Evolutionary conservation across 1,284 basidiomycete genomes (phyloP), one percentile per base, ranked within the genome.

Genomic region (Gomphus bonarii): DNA sequence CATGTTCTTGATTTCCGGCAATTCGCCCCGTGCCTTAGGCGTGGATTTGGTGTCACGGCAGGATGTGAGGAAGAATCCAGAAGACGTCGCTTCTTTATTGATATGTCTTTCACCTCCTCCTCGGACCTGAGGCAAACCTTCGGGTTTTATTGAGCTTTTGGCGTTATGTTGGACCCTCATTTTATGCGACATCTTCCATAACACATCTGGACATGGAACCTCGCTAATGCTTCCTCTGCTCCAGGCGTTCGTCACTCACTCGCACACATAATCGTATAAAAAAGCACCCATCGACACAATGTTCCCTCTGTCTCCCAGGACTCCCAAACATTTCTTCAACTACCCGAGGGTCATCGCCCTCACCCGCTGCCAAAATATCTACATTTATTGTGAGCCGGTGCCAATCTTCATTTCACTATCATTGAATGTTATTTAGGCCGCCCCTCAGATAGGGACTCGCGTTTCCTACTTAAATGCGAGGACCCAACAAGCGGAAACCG

Each of bases 361-460:
- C 40, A n/a, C 40, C 2, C 8, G 3, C 28, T 28, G 6, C 14
- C 50, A 58, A 58, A 52, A 46, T 58, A 11, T 47, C 57, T 18
- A 36, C 49, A 16, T 58, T 44, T 35, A 52, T 50, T 28, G 57
- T 58, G 50, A 58, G 57, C 35, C 20, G 48, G 30, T 51, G 36
- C 30, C 22, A 47, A 18, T 12, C 14, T 35, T 22, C 5, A 4
- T 51, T 47, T 28, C 14, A 46, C 49, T 16, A 31, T 42, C 50
- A 53, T 58, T 58, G 50, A 52, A 35, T 52, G 38, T 30, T 53
- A 51, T 58, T 1, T 28, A 58, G 56, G 25, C 25, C 18, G 12
- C 56, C 50, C 49, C 49, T 53, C 56, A 58, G 56, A 20, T 53
- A 35, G 57, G 57, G 16, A 46, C 50, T 58, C 57, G 57, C 30